Evolutionary conservation across 2,329 filamentous ascomycete species (phyloP), one percentile per base, ranked within the genome.

Genomic region (Calonectria pauciramosa): DNA sequence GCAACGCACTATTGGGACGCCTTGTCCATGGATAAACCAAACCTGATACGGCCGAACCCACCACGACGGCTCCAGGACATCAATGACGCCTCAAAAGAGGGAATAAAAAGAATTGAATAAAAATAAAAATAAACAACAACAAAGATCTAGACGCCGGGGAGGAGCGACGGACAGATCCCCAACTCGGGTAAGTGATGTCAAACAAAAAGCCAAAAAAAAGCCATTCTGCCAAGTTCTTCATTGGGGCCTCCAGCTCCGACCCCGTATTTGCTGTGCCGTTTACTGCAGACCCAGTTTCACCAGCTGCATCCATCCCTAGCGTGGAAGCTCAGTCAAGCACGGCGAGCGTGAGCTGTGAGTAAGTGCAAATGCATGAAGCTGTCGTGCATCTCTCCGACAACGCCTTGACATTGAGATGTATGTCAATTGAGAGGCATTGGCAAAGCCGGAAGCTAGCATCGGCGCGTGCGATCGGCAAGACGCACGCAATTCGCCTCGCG

Each of bases 401-500:
- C 59, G 13, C 34, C 20, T 23, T 68, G 56, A 59, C 36, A 63
- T 63, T 63, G 36, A 63, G 34, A 41, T n/a, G 36, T 28, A 18
- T 41, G 49, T 49, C 66, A 70, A 71, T 71, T 56, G 60, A 49
- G 41, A 65, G 30, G 38, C 60, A 65, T 65, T 49, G 38, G 60
- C 34, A 41, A 28, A 28, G 36, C 56, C 13, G 32, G 63, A 65
- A 36, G 41, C 64, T 59, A 65, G 68, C 28, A 71, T 51, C 69
- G 60, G 60, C 51, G 67, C 54, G 49, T 63, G 23, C 47, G 71
- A 70, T 73, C 67, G 71, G 67, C 71, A 69, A 63, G 67, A 66
- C 71, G 75, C 77, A 71, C 66, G 63, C 71, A 77, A 74, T 72
- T 32, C 36, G 56, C 54, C 56, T 70, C 71, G 34, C 32, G 67